Percentiles rank a stretch among this genome's conserved stretches.
Evolutionary conservation across 2,329 filamentous ascomycete species (phyloP).

Genomic region (Teratosphaeria zuluensis): DNA sequence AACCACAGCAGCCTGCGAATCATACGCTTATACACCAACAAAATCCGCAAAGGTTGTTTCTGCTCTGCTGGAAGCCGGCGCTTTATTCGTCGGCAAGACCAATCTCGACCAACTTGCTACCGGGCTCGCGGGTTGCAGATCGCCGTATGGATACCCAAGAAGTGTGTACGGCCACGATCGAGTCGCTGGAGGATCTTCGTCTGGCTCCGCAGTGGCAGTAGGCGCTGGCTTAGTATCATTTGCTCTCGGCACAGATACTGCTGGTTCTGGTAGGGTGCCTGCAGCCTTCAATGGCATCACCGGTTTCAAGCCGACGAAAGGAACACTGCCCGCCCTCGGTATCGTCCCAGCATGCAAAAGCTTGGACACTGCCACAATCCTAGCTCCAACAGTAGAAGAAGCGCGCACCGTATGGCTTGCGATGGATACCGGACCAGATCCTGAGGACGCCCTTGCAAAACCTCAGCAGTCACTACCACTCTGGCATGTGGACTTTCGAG

Average conservation of each 20-base stretch:
- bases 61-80: constrained; percentile 42
- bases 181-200: constrained; percentile 49
- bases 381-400: constrained; percentile 41
- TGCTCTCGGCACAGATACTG: constrained; percentile 48
- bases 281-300: constrained; percentile 45
- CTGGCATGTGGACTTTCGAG: constrained; percentile 24
- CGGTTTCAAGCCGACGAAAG: constrained; percentile 43
- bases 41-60: constrained; percentile 43
- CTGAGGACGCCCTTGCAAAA: constrained; percentile 44
- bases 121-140: constrained; percentile 49
- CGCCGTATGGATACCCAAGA: constrained; percentile 47
- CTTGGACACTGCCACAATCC: constrained; percentile 49
- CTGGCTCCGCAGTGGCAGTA: constrained; percentile 47
- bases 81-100: constrained; percentile 50
- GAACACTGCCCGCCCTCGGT: constrained; percentile 40
- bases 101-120: constrained; percentile 56
- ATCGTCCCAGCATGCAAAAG: constrained; percentile 48
- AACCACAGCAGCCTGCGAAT: constrained; percentile 45
- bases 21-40: constrained; percentile 39
- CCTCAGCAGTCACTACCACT: constrained; percentile 24
- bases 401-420: constrained; percentile 41
- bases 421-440: constrained; percentile 38
- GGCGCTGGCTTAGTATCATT: constrained; percentile 45
- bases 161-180: constrained; percentile 43
- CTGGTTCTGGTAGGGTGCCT: constrained; percentile 45